phyloP scores from a whole-genome alignment of 345 rosid genomes.

The Gossypium ekmanianum region DNA sequence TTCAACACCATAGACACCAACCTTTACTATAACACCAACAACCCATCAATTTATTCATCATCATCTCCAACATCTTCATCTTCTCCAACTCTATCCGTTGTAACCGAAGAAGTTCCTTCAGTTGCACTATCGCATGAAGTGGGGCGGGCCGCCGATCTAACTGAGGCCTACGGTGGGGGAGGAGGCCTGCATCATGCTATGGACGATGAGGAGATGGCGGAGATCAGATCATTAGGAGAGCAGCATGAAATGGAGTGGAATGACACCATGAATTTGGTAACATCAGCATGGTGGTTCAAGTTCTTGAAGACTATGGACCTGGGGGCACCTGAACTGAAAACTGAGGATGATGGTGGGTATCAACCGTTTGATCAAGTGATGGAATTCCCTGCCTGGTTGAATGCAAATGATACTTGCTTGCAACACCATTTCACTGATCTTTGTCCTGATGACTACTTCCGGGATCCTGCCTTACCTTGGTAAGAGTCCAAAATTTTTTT shows the following conservation, averaged over 20 bases:
- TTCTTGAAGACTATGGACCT: constrained; percentile 56
- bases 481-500: constrained; percentile 33
- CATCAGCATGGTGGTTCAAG: constrained; percentile 80
- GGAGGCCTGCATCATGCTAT: constrained; percentile 53
- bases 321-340: constrained; percentile 32
- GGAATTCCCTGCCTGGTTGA: constrained; percentile 89
- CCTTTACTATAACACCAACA: constrained; percentile 35
- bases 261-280: constrained; percentile 62
- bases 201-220: constrained; percentile 66
- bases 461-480: constrained; percentile 74
- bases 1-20: constrained; percentile 60
- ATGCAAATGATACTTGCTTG: constrained; percentile 54
- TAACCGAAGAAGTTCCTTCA: constrained; percentile 24
- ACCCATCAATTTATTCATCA: constrained; percentile 36
- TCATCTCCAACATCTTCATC: constrained; percentile 35
- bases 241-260: constrained; percentile 78
- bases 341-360: constrained; percentile 52
- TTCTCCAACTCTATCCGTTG: constrained; percentile 33
- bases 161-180: constrained; percentile 39
- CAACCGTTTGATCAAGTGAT: constrained; percentile 67
- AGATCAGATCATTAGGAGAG: constrained; percentile 76
- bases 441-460: constrained; percentile 43
- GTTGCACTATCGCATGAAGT: constrained; percentile 20
- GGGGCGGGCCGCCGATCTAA: constrained; percentile 25
- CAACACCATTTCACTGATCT: constrained; percentile 55